Base-by-base conservation (phyloP, 768 basidiomycete genomes). In the Favolaschia claudopus region DNA sequence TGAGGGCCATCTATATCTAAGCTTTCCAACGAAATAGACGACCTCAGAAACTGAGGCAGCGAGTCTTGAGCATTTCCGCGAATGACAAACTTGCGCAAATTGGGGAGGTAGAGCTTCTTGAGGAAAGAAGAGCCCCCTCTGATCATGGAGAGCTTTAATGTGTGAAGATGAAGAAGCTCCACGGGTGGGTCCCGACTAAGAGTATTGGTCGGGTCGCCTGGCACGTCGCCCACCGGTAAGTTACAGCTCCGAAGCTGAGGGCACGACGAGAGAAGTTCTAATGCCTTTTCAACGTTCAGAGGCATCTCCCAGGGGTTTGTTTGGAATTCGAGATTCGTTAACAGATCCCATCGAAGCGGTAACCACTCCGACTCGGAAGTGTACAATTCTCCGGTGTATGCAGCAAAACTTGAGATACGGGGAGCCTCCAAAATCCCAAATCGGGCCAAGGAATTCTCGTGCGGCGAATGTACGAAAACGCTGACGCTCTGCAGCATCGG, bases 281-380 rank as follows among this genome's bases (percentile, higher is more conserved):
- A 9, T 12, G 39, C 19, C 1, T 7, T 24, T 4, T 44, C 39
- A 20, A 32, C 34, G 3, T 36, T 56, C 29, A 39, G 27, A 19
- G 22, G n/a, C n/a, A n/a, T 7, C 4, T 25, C 15, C 0, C 37
- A 37, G 7, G 15, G 6, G 29, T 27, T 25, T 13, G n/a, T 0
- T 24, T n/a, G 7, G 38, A 19, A 24, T 5, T 33, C 37, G 3
- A 58, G 28, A 8, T 22, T n/a, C 5, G 20, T 59, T n/a, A 59
- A 8, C 24, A 45, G 43, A 3, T 12, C 32, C 58, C 50, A 59
- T 1, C 50, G 37, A 17, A 59, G 43, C 2, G 58, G 50, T 14
- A 53, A 5, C 15, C n/a, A n/a, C n/a, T n/a, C n/a, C n/a, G n/a
- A n/a, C n/a, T n/a, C n/a, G n/a, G 8, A 8, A 37, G n/a, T 14